A percentile compares a stretch with the other conserved stretches of the same genome.
phyloP scores from a whole-genome alignment of 1,284 basidiomycete species.

The Nidula niveotomentosa region DNA sequence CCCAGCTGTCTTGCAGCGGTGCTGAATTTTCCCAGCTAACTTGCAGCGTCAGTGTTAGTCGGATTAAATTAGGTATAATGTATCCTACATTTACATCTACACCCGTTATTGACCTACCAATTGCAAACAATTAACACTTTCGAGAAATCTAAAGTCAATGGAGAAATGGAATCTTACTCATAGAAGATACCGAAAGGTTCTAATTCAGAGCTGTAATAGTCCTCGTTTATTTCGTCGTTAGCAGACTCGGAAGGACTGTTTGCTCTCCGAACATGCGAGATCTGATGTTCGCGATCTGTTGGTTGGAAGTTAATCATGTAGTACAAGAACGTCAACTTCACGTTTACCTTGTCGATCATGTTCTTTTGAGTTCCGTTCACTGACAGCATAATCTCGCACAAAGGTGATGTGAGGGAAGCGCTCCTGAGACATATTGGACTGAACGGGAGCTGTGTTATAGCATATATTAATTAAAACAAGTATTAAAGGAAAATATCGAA shows the following conservation, averaged over 20 bases:
- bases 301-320: not conserved
- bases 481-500: not conserved
- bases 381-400: not conserved
- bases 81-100: not conserved
- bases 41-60: not conserved
- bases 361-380: not conserved
- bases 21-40: conserved; percentile 67
- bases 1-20: conserved; percentile 71
- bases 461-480: not conserved
- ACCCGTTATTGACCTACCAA: not conserved
- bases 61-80: not conserved
- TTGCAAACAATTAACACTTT: not conserved
- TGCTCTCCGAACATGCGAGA: not conserved
- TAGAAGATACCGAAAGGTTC: not conserved
- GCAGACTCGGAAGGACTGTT: not conserved
- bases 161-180: not conserved
- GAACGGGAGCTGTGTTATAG: not conserved
- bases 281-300: not conserved
- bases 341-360: not conserved
- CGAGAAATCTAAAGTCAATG: not conserved
- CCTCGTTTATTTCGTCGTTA: not conserved
- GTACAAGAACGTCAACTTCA: not conserved
- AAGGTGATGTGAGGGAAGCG: not conserved
- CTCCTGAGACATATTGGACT: not conserved
- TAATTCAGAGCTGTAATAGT: not conserved